Evolutionary conservation across 2,329 filamentous ascomycete genomes (phyloP), one percentile per base, ranked within the genome.

Genomic region (Diaporthe helianthi): DNA sequence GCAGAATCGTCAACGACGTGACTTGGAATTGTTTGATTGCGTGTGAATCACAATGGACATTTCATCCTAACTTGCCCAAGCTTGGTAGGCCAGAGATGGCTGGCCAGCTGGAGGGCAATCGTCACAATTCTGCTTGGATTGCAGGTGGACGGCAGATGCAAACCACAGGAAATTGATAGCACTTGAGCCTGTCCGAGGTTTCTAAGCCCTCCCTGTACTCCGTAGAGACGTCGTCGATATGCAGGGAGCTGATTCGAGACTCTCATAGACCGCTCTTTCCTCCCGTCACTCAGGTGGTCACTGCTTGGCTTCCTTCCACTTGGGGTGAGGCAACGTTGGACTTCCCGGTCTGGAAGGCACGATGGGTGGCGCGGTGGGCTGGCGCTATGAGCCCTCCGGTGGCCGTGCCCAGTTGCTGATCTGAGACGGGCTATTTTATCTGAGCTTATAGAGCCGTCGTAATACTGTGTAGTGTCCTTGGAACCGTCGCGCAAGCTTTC

Each of bases 311-410:
- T 24, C 29, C 26, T 36, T 17, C 24, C n/a, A 44, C 19, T 17
- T 22, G 58, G 19, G 26, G 26, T 26, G 10, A 61, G 41, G 41
- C 26, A 63, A 49, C 58, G 29, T 63, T 63, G 58, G 29, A 12
- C 36, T 47, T 58, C 52, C 52, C 31, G 52, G 65, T 58, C 19
- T 49, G 41, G 65, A 58, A 67, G 52, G 41, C 46, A 46, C 36
- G 65, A 67, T 67, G 41, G 55, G 44, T 46, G 19, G 44, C 44
- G 44, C 44, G 19, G 44, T 46, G 44, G 44, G 44, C 19, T 38
- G 36, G 36, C 36, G 36, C 41, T 17, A n/a, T 44, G 41, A 8
- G 17, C 17, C 54, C 19, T 19, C 19, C n/a, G n/a, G 17, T 46
- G 55, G 38, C 17, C n/a, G 41, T 19, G 26, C 36, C 54, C 33